Base-by-base conservation (phyloP, 2,329 filamentous ascomycete genomes). In the Aspergillus ochraceus region DNA sequence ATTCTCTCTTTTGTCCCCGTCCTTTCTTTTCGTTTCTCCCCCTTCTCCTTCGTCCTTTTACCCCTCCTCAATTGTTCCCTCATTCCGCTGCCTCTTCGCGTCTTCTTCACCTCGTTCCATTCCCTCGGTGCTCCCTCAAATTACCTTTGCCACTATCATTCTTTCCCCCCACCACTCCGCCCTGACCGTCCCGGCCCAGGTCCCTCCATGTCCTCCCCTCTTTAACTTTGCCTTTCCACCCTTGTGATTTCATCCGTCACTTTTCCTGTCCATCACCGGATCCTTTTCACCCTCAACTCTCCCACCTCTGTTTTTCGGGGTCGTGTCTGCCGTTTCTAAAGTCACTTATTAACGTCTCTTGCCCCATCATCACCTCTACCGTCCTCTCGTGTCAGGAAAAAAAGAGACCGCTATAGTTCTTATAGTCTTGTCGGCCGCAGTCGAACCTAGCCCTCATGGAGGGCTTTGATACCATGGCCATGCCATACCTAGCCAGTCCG, bases 401-500 rank as follows among this genome's bases (percentile, higher is more conserved):
- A 17, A 12, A 36, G 32, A 54, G 9, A 24, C 29, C 14, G 9
- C 14, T 39, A 14, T 45, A 26, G 4, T 49, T 50, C 19, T 9
- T 54, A 39, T 53, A 32, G 30, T 50, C 20, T 30, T 58, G 52
- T 49, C 49, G 20, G 30, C 32, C 45, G 12, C 49, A 42, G 30
- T 53, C 39, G 54, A 12, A 52, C 26, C 24, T 30, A 17, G 49
- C 67, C 61, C 60, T 67, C 66, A 81, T 81, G 79, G 84, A 86
- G 70, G 80, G 83, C 73, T 86, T 84, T 75, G 84, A 86, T 72
- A 83, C 83, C 65, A 82, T 84, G 75, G 80, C 82, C 72, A 86
- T 88, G 85, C 83, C 84, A n/a, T 88, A 87, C 69, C 75, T 87
- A 74, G 80, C 82, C 58, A 83, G 81, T 66, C 83, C 84, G 64